Percentiles rank a stretch among this genome's conserved stretches.
phyloP scores from a whole-genome alignment of 2,329 filamentous ascomycete genomes.

The Trichoderma koningiopsis region DNA sequence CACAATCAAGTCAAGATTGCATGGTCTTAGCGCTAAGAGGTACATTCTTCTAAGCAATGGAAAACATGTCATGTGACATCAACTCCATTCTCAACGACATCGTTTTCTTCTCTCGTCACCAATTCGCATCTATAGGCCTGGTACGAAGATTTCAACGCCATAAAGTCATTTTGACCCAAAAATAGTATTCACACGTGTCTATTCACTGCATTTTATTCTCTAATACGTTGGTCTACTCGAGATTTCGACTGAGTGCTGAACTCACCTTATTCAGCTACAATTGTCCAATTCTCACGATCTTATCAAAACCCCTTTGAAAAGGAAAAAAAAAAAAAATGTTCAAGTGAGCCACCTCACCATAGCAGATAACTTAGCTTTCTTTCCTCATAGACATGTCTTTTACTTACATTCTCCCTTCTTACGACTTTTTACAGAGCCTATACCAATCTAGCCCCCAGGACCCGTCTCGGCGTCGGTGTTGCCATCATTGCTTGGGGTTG shows the following conservation, averaged over 20 bases:
- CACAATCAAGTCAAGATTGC: neutral
- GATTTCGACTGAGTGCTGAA: neutral
- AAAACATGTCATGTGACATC: neutral
- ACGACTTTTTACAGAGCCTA: conserved; percentile 59
- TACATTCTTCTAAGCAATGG: neutral
- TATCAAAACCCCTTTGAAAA: neutral
- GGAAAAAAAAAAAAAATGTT: conserved; percentile 6
- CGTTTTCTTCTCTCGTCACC: neutral
- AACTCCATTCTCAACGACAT: neutral
- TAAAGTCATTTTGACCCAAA: neutral
- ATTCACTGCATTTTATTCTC: neutral
- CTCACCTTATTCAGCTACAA: neutral
- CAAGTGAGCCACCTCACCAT: conserved; percentile 11
- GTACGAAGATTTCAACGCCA: neutral
- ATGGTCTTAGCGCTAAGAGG: neutral
- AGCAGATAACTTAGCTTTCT: neutral
- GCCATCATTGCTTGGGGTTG: conserved; percentile 77
- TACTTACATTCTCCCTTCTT: neutral
- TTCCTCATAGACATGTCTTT: no score
- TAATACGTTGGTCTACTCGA: neutral
- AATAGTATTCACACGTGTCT: neutral
- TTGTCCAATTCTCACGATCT: neutral
- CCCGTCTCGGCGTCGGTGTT: conserved; percentile 70
- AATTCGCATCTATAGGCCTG: neutral
- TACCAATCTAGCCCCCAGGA: conserved; percentile 68